phyloP scores from a whole-genome alignment of 2,329 filamentous ascomycete species.

The Colletotrichum sp. region DNA sequence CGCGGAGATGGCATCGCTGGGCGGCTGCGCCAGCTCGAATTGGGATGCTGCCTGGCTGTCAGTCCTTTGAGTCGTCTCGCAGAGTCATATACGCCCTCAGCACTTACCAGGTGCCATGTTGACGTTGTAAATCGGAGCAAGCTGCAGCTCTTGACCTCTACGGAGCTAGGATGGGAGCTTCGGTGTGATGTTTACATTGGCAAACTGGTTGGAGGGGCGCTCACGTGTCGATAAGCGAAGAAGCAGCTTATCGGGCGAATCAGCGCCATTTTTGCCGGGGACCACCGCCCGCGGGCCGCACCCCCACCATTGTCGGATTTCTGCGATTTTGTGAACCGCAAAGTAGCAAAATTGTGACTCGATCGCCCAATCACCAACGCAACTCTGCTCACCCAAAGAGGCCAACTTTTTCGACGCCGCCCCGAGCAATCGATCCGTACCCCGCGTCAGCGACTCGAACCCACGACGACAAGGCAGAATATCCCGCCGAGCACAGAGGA shows the following conservation, averaged over 20 bases:
- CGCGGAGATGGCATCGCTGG: conserved; percentile 85
- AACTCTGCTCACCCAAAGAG: conserved; percentile 8
- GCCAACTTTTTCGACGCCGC: conserved; percentile 8
- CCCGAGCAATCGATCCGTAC: not conserved
- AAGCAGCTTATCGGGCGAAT: conserved; percentile 8
- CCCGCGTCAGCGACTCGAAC: not conserved
- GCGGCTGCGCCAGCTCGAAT: conserved; percentile 83
- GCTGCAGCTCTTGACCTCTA: not conserved
- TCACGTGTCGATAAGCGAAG: conserved; percentile 21
- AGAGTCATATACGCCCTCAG: not conserved
- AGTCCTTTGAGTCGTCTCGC: not conserved
- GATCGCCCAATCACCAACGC: conserved; percentile 27
- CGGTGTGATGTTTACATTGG: conserved; percentile 13
- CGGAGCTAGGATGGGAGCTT: conserved; percentile 4
- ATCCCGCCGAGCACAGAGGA: conserved; percentile 16
- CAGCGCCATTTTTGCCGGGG: conserved; percentile 32
- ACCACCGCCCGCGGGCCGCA: conserved; percentile 38
- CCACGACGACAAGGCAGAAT: conserved; percentile 8
- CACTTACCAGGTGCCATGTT: conserved; percentile 46
- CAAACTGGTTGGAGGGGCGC: conserved; percentile 20
- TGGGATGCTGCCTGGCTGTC: conserved; percentile 61
- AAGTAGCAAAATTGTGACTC: conserved; percentile 53
- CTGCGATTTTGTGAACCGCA: conserved; percentile 30
- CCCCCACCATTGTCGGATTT: conserved; percentile 42
- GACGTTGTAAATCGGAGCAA: not conserved